Conservation (phyloP, 345 rosid species). For the Laguncularia racemosa region DNA sequence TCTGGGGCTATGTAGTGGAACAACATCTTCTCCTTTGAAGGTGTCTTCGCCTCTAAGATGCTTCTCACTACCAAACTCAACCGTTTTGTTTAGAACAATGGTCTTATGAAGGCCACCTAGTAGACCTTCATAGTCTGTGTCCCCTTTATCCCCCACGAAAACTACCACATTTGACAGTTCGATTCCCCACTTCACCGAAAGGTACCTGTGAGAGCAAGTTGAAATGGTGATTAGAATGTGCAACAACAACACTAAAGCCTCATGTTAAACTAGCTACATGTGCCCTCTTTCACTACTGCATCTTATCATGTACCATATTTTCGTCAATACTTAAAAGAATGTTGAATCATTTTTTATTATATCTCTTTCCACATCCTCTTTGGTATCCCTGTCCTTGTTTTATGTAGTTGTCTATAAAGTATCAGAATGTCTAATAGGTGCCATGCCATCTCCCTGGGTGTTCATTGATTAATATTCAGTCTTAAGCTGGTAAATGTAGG, state of each 20-base stretch:
- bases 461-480: no score
- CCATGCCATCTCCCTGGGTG: no score
- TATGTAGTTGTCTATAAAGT: not conserved
- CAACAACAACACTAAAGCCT: no score
- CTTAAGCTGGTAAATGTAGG: not conserved
- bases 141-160: conserved; percentile 76
- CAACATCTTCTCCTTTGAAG: conserved; percentile 50
- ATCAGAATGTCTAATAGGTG: not conserved
- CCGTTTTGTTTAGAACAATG: conserved; percentile 46
- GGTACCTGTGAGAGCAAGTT: conserved; percentile 47
- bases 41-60: conserved; percentile 49
- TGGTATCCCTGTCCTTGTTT: no score
- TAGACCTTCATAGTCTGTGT: conserved; percentile 70
- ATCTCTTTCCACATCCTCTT: no score
- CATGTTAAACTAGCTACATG: no score
- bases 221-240: conserved; percentile 3
- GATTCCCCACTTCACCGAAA: conserved; percentile 74
- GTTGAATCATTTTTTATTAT: no score
- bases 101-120: conserved; percentile 70
- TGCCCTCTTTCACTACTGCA: no score
- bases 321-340: no score
- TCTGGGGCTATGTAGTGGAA: conserved; percentile 40
- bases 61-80: conserved; percentile 53
- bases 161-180: conserved; percentile 51
- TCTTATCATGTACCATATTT: not conserved